Conservation (phyloP, 495 filamentous ascomycete species). For the Physcia stellaris region DNA sequence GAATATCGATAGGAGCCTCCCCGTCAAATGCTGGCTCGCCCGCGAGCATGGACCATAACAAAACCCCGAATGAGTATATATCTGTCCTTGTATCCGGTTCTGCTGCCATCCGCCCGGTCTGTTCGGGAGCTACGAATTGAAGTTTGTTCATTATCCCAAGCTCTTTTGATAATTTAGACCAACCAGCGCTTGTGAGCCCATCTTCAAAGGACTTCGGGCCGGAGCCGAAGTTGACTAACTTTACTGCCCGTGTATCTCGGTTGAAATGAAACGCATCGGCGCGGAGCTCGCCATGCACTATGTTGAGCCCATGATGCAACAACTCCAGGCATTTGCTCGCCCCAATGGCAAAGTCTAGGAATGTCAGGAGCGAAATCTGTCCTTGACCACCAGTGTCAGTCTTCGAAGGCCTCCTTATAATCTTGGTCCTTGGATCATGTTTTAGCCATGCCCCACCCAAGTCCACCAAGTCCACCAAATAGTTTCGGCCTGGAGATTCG, state of each 20-base stretch:
- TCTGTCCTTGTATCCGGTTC: slow-evolving; percentile 83
- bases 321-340: slow-evolving; percentile 75
- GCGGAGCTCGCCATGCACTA: slow-evolving; percentile 77
- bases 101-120: slow-evolving; percentile 79
- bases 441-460: slow-evolving; percentile 64
- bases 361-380: slow-evolving; percentile 53
- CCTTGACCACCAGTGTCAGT: slow-evolving; percentile 28
- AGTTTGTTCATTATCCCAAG: slow-evolving; percentile 73
- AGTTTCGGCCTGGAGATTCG: slow-evolving; percentile 62
- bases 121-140: slow-evolving; percentile 78
- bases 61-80: slow-evolving; percentile 73
- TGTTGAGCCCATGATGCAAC: slow-evolving; percentile 66
- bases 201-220: slow-evolving; percentile 78
- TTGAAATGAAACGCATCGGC: slow-evolving; percentile 81
- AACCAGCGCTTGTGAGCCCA: slow-evolving; percentile 69
- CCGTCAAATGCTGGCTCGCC: slow-evolving; percentile 68
- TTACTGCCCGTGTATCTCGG: slow-evolving; percentile 50
- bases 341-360: slow-evolving; percentile 80
- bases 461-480: slow-evolving; percentile 52
- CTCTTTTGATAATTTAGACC: slow-evolving; percentile 66
- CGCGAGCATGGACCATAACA: slow-evolving; percentile 77
- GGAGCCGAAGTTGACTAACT: slow-evolving; percentile 70
- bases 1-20: slow-evolving; percentile 65
- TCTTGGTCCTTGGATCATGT: slow-evolving; percentile 30
- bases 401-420: slow-evolving; percentile 9